Conservation (phyloP, 306 rosid species). For the Cicer chorassanicum region DNA sequence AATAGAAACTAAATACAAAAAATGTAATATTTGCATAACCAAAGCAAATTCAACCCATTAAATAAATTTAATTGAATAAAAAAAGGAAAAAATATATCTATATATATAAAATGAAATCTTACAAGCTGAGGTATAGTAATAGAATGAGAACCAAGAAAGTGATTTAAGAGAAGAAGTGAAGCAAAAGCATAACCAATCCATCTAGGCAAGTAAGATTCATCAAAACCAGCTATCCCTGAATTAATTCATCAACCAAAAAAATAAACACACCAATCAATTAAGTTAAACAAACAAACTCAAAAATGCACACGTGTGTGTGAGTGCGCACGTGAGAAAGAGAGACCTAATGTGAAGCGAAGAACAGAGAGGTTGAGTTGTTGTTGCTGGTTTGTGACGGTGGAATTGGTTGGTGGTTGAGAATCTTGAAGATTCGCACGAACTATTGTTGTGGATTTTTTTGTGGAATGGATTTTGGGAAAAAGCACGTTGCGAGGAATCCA, state of each 20-base stretch:
- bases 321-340: background rate
- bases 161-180: constrained; percentile 78
- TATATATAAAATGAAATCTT: constrained; percentile 29
- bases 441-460: constrained; percentile 36
- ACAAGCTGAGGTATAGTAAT: constrained; percentile 65
- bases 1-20: background rate
- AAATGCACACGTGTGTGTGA: background rate
- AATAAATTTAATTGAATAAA: background rate
- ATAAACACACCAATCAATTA: background rate
- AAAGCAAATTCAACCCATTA: background rate
- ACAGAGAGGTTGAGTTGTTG: constrained; percentile 76
- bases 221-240: constrained; percentile 89
- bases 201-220: constrained; percentile 93
- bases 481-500: constrained; percentile 44
- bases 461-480: constrained; percentile 44
- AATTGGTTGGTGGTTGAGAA: constrained; percentile 47
- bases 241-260: constrained; percentile 11
- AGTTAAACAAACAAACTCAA: background rate
- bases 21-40: background rate
- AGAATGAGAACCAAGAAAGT: constrained; percentile 68
- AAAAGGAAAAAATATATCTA: background rate
- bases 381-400: constrained; percentile 48
- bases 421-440: constrained; percentile 62
- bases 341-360: constrained; percentile 92
- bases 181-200: constrained; percentile 96